Evolutionary conservation across 768 basidiomycete genomes (phyloP).

Genomic region (Xerocomellus amylosporus): DNA sequence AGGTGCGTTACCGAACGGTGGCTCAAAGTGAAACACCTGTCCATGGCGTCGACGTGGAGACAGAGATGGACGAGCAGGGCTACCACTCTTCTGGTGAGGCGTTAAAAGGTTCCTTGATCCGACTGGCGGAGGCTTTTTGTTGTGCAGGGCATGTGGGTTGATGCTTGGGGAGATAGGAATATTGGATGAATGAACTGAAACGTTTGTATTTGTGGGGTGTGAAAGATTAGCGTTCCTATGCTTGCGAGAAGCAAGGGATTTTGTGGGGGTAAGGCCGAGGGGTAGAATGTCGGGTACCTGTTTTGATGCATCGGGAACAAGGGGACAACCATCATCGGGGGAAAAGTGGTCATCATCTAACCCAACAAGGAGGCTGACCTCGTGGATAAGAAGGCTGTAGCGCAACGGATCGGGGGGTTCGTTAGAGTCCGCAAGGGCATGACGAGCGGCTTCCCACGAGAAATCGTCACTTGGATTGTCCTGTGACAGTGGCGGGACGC

Average conservation of each 20-base stretch:
- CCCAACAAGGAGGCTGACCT: conserved; percentile 33
- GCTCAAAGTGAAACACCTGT: conserved; percentile 23
- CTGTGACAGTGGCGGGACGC: neutral
- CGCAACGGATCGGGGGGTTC: conserved; percentile 12
- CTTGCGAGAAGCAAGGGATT: conserved; percentile 17
- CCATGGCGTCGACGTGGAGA: conserved; percentile 25
- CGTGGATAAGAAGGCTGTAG: conserved; percentile 31
- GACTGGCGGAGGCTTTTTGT: neutral
- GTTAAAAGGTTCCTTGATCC: neutral
- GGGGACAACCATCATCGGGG: neutral
- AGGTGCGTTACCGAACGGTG: neutral
- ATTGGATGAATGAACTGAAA: neutral
- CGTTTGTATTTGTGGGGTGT: neutral
- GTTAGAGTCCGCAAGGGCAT: neutral
- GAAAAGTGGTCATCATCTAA: conserved; percentile 19
- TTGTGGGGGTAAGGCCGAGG: conserved; percentile 18
- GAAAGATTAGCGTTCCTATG: conserved; percentile 1
- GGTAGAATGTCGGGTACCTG: conserved; percentile 15
- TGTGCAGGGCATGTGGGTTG: neutral
- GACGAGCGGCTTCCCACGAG: conserved; percentile 15
- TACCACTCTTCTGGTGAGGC: conserved; percentile 9
- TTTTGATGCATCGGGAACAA: neutral
- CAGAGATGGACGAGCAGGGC: conserved; percentile 1
- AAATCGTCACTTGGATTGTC: conserved; percentile 9
- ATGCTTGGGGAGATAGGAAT: neutral